These are phyloP conservation scores for Graphilbum fragrans DNA, from an alignment of 2,329 filamentous ascomycete species.

Conservation along the genomic window DNA sequence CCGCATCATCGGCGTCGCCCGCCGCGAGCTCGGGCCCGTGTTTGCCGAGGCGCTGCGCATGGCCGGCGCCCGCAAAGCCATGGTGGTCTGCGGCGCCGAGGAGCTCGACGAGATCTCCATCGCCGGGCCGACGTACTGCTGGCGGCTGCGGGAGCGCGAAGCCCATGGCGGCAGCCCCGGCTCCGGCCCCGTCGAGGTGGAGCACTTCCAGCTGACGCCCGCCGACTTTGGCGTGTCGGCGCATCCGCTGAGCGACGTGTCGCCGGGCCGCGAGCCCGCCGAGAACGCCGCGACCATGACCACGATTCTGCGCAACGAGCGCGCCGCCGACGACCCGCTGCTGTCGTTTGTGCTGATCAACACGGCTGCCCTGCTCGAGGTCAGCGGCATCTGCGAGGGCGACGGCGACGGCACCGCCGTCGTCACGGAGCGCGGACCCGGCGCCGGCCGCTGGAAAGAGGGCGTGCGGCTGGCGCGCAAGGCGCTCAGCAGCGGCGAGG, in stretches of 20 bases:
- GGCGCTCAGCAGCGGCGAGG: slow-evolving; percentile 76
- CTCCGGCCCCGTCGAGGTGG: slow-evolving; percentile 37
- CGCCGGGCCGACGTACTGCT: slow-evolving; percentile 79
- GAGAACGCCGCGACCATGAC: slow-evolving; percentile 82
- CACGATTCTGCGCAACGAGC: slow-evolving; percentile 60
- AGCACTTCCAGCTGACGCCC: slow-evolving; percentile 68
- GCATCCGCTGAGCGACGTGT: slow-evolving; percentile 67
- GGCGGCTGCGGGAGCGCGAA: slow-evolving; percentile 50
- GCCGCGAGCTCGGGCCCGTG: slow-evolving; percentile 73
- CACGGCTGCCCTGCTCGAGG: slow-evolving; percentile 75
- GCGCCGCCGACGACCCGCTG: slow-evolving; percentile 68
- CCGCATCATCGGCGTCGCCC: slow-evolving; percentile 83
- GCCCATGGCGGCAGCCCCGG: slow-evolving; percentile 19
- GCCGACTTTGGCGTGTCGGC: slow-evolving; percentile 74
- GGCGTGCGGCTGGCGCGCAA: slow-evolving; percentile 77
- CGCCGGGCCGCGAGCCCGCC: slow-evolving; percentile 70
- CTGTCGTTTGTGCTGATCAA: slow-evolving; percentile 93
- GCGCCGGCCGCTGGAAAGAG: slow-evolving; percentile 87
- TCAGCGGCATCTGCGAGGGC: slow-evolving; percentile 72
- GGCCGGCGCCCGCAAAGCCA: slow-evolving; percentile 65
- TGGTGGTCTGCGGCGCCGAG: slow-evolving; percentile 83
- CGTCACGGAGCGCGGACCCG: slow-evolving; percentile 71
- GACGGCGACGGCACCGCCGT: slow-evolving; percentile 76
- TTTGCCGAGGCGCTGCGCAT: slow-evolving; percentile 77
- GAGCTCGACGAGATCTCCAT: slow-evolving; percentile 94